A percentile compares a stretch with the other conserved stretches of the same genome.
Conservation (phyloP, 495 filamentous ascomycete genomes). For the Annulohypoxylon stygium region DNA sequence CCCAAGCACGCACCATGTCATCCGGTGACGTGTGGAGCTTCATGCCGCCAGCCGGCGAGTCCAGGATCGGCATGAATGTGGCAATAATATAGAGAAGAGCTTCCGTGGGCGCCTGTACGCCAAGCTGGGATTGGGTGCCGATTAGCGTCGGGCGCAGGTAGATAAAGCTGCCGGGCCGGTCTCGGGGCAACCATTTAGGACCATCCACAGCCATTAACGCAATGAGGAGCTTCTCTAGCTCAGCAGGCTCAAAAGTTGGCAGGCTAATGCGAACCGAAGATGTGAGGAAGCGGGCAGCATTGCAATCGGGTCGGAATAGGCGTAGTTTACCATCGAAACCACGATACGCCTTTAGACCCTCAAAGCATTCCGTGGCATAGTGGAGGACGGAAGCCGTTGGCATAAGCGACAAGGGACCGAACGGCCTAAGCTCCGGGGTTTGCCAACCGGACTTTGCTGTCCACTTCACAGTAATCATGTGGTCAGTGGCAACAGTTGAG, state of each 20-base stretch:
- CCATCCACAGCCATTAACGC: constrained; percentile 77
- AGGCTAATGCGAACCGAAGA: constrained; percentile 81
- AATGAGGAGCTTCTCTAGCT: constrained; percentile 81
- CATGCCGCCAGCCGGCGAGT: constrained; percentile 71
- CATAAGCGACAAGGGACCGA: constrained; percentile 82
- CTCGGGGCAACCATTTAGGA: constrained; percentile 82
- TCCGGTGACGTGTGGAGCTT: constrained; percentile 81
- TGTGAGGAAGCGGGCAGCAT: constrained; percentile 78
- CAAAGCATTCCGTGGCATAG: constrained; percentile 94
- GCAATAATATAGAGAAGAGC: constrained; percentile 87
- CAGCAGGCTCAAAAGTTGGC: constrained; percentile 77
- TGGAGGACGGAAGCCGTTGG: constrained; percentile 89
- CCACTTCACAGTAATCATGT: constrained; percentile 89
- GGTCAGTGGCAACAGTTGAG: constrained; percentile 81
- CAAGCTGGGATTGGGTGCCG: constrained; percentile 80
- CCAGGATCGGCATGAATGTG: constrained; percentile 75
- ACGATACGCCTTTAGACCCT: constrained; percentile 89
- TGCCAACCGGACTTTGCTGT: constrained; percentile 76
- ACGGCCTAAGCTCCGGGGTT: constrained; percentile 81
- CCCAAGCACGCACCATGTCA: constrained; percentile 89
- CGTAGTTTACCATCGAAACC: constrained; percentile 85
- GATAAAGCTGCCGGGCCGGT: constrained; percentile 74
- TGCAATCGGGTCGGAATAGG: constrained; percentile 85
- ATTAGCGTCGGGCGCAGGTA: constrained; percentile 89
- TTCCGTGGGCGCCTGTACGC: constrained; percentile 83